phyloP scores from a whole-genome alignment of 495 filamentous ascomycete genomes.

The Hyaloscypha variabilis region DNA sequence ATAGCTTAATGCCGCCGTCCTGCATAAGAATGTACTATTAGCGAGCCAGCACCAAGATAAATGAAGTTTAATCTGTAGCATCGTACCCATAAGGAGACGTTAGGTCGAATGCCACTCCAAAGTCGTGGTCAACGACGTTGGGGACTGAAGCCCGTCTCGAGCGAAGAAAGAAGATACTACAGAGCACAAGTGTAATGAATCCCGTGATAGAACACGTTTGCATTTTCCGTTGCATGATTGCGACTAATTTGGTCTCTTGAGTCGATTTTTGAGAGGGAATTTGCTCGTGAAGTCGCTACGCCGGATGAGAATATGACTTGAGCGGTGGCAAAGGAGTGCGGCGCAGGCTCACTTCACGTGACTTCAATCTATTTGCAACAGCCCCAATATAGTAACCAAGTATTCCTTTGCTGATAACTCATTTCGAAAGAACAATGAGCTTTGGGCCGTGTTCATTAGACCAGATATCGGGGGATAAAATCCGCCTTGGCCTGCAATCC shows the following conservation, averaged over 20 bases:
- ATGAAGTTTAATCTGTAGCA: too few relatives aligned
- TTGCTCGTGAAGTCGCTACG: neutral
- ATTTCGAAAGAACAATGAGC: neutral
- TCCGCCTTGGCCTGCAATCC: neutral
- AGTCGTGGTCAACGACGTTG: neutral
- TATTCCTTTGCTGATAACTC: neutral
- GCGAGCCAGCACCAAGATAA: neutral
- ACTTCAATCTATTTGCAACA: too few relatives aligned
- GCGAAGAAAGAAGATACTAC: neutral
- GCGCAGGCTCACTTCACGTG: too few relatives aligned
- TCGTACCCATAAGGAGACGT: slow-evolving; percentile 2
- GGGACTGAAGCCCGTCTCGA: neutral
- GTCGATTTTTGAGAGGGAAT: neutral
- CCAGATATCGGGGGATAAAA: too few relatives aligned
- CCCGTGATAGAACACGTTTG: neutral
- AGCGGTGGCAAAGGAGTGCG: neutral
- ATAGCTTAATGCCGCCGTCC: neutral
- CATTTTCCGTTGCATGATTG: neutral
- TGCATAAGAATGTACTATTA: neutral
- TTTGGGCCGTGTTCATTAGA: too few relatives aligned
- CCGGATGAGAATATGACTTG: neutral
- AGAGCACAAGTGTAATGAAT: neutral
- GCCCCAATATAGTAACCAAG: neutral
- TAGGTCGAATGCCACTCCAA: slow-evolving; percentile 2
- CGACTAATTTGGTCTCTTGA: neutral